Conservation (phyloP, 805 yeast genomes). For the Teunomyces atbi region DNA sequence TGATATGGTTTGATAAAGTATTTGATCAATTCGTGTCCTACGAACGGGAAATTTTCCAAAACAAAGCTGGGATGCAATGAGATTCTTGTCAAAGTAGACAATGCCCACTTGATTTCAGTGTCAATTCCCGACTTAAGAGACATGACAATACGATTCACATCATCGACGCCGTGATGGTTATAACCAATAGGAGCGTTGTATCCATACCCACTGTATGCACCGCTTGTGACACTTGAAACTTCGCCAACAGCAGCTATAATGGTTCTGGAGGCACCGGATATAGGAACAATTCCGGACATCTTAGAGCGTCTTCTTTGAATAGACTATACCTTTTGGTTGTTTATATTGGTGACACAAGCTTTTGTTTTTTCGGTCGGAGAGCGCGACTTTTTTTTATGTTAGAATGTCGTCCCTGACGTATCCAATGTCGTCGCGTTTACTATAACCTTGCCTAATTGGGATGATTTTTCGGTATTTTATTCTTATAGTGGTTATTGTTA, state of each 20-base stretch:
- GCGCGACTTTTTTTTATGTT: slow-evolving; percentile 1
- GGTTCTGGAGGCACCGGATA: slow-evolving; percentile 1
- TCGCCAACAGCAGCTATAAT: neutral
- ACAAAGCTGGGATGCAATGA: slow-evolving; percentile 21
- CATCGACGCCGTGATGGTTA: slow-evolving; percentile 57
- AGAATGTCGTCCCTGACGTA: neutral
- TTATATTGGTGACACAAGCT: neutral
- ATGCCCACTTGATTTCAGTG: slow-evolving; percentile 71
- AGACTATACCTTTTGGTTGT: neutral
- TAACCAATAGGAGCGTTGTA: slow-evolving; percentile 18
- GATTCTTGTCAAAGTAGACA: slow-evolving; percentile 51
- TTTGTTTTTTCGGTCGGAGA: neutral
- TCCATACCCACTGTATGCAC: slow-evolving; percentile 14
- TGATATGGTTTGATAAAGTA: slow-evolving; percentile 36
- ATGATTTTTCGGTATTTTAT: neutral
- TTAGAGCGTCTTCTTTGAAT: neutral
- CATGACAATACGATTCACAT: slow-evolving; percentile 64
- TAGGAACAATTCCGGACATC: slow-evolving; percentile 3
- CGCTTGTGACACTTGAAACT: slow-evolving; percentile 1
- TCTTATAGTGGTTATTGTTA: neutral
- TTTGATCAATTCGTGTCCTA: slow-evolving; percentile 42
- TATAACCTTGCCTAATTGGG: neutral
- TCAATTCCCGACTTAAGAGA: slow-evolving; percentile 64
- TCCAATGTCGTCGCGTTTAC: neutral
- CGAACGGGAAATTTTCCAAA: slow-evolving; percentile 41